Conservation (phyloP, 169 alveolate species). For the Cryptosporidium muris region DNA sequence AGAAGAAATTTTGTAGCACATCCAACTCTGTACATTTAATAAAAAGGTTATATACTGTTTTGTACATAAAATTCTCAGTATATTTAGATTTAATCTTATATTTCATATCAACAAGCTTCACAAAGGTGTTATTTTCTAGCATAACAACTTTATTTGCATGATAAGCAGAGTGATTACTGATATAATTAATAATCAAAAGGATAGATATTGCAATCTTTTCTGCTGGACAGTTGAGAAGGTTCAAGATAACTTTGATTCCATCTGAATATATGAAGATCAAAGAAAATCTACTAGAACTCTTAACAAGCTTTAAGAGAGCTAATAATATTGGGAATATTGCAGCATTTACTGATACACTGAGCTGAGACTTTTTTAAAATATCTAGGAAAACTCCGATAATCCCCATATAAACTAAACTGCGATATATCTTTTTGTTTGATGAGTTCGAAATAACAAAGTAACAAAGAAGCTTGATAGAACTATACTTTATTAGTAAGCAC, state of each 20-base stretch:
- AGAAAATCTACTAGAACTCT: constrained; percentile 36
- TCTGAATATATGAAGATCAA: constrained; percentile 39
- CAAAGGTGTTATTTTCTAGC: constrained; percentile 16
- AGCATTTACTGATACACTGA: constrained; percentile 7
- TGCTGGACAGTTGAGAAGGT: constrained; percentile 9
- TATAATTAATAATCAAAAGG: constrained; percentile 13
- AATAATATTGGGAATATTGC: constrained; percentile 21
- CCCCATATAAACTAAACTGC: constrained; percentile 61
- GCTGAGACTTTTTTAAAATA: constrained; percentile 28
- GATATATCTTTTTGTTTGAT: constrained; percentile 12
- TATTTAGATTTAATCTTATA: constrained; percentile 10
- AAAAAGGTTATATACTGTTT: constrained; percentile 11
- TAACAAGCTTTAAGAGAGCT: constrained; percentile 17
- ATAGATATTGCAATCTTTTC: constrained; percentile 18
- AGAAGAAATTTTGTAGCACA: constrained; percentile 8
- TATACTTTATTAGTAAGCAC: constrained; percentile 34
- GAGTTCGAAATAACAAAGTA: constrained; percentile 30
- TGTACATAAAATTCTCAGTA: neutral
- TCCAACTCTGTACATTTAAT: constrained; percentile 56
- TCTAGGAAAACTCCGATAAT: constrained; percentile 47
- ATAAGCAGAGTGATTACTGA: constrained; percentile 37
- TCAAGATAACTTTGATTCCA: constrained; percentile 22
- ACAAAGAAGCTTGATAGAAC: constrained; percentile 18
- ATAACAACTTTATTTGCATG: constrained; percentile 42
- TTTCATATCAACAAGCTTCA: constrained; percentile 16